Evolutionary conservation across 331 rosid genomes (phyloP).

Genomic region (Pyrus hybrid): DNA sequence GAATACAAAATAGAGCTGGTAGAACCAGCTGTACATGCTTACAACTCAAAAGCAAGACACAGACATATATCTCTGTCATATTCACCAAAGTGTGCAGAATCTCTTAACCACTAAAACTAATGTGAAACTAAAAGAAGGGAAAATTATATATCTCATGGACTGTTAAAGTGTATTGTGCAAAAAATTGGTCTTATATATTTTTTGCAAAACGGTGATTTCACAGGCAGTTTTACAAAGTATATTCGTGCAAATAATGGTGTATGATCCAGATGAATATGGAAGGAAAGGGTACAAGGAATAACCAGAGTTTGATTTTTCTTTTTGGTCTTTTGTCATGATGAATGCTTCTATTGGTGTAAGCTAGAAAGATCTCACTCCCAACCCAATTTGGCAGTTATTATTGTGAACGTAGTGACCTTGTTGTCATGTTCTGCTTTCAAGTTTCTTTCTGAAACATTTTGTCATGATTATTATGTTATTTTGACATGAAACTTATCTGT

Average conservation of each 20-base stretch:
- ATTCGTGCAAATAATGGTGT: not conserved
- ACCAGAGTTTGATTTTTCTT: not conserved
- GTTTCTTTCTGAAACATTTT: not conserved
- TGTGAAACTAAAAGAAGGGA: not conserved
- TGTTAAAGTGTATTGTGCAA: not conserved
- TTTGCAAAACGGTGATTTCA: not conserved
- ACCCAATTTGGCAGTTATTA: not conserved
- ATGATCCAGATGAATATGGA: not conserved
- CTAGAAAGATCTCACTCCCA: not conserved
- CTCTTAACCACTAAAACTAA: not conserved
- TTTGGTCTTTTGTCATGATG: not conserved
- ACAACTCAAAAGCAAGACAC: not conserved
- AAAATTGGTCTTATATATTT: not conserved
- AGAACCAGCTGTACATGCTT: not conserved
- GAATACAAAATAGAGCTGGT: not conserved
- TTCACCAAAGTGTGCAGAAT: not conserved
- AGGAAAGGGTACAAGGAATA: not conserved
- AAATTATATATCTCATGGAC: not conserved
- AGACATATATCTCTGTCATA: not conserved
- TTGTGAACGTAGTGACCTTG: not conserved
- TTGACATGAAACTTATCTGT: conserved; percentile 9
- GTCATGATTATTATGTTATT: not conserved
- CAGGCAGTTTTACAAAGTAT: not conserved
- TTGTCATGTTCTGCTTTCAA: not conserved
- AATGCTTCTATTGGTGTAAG: not conserved